Percentiles rank a stretch among this genome's conserved stretches.
Evolutionary conservation across 2,329 filamentous ascomycete genomes (phyloP).

Genomic region (Juglanconis juglandina): DNA sequence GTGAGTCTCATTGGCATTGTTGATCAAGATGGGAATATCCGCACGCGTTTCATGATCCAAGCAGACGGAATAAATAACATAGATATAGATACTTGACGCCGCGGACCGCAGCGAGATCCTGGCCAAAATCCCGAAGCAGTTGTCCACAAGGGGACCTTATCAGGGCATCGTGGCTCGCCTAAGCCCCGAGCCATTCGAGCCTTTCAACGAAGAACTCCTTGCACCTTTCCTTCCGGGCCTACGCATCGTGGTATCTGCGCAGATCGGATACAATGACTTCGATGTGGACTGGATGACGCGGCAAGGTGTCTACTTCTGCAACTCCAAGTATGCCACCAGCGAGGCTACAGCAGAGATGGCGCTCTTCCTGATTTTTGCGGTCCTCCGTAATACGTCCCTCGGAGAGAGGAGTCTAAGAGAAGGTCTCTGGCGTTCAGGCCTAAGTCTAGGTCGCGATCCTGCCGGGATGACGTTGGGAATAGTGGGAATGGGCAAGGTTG

Average conservation of each 20-base stretch:
- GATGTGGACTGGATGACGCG: constrained; percentile 7
- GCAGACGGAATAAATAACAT: not conserved
- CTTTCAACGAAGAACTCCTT: constrained; percentile 4
- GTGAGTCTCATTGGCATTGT: not conserved
- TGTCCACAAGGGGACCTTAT: not conserved
- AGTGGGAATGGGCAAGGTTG: constrained; percentile 54
- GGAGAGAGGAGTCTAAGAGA: not conserved
- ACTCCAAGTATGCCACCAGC: constrained; percentile 2
- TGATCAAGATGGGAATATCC: too few relatives aligned
- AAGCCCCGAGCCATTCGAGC: constrained; percentile 4
- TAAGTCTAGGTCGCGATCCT: constrained; percentile 49
- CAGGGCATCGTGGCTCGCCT: constrained; percentile 1
- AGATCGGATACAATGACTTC: constrained; percentile 11
- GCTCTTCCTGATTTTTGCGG: constrained; percentile 1
- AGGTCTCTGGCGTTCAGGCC: constrained; percentile 20
- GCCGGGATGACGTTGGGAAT: constrained; percentile 50
- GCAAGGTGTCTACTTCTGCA: constrained; percentile 6
- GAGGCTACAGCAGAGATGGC: constrained; percentile 12
- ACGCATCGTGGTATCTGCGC: constrained; percentile 3
- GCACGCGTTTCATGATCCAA: not conserved
- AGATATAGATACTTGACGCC: not conserved
- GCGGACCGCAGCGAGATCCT: not conserved
- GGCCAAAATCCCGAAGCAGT: not conserved
- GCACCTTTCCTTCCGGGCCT: constrained; percentile 1
- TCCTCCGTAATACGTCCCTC: constrained; percentile 1